These are phyloP conservation scores for Monosporascus cannonballus DNA, from an alignment of 2,329 filamentous ascomycete species.

Conservation along the genomic window DNA sequence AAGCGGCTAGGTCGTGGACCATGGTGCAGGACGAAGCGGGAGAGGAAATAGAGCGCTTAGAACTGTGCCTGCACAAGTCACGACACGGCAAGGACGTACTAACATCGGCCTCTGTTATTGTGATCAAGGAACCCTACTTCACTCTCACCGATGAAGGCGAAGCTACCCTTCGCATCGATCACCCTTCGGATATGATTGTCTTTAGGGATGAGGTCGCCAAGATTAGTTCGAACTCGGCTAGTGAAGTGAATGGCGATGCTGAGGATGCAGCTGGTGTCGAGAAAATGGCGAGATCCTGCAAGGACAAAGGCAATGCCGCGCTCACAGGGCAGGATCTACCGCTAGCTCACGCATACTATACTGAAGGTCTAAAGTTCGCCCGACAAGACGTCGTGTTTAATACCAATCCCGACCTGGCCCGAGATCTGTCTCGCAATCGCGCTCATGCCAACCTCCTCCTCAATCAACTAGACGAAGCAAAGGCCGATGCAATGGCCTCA, in stretches of 20 bases:
- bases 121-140: slow-evolving; percentile 46
- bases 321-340: slow-evolving; percentile 15
- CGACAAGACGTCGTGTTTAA: slow-evolving; percentile 1
- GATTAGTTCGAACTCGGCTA: neutral
- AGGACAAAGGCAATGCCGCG: slow-evolving; percentile 24
- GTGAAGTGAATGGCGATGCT: neutral
- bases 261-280: neutral
- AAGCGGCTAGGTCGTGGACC: slow-evolving; percentile 22
- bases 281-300: slow-evolving; percentile 14
- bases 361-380: slow-evolving; percentile 15
- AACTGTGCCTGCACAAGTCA: slow-evolving; percentile 28
- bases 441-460: slow-evolving; percentile 27
- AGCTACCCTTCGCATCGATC: slow-evolving; percentile 32
- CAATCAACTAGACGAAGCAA: slow-evolving; percentile 25
- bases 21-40: slow-evolving; percentile 23
- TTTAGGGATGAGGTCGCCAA: neutral
- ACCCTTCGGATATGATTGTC: slow-evolving; percentile 25
- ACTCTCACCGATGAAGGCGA: slow-evolving; percentile 34
- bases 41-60: slow-evolving; percentile 22
- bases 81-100: slow-evolving; percentile 26
- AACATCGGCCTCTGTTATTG: slow-evolving; percentile 26
- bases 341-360: slow-evolving; percentile 20
- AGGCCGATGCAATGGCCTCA: slow-evolving; percentile 23
- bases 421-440: slow-evolving; percentile 28
- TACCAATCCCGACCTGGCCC: slow-evolving; percentile 10